A percentile compares a stretch with the other conserved stretches of the same genome.
Conservation (phyloP, 345 rosid species). For the Chamaenerion angustifolium region DNA sequence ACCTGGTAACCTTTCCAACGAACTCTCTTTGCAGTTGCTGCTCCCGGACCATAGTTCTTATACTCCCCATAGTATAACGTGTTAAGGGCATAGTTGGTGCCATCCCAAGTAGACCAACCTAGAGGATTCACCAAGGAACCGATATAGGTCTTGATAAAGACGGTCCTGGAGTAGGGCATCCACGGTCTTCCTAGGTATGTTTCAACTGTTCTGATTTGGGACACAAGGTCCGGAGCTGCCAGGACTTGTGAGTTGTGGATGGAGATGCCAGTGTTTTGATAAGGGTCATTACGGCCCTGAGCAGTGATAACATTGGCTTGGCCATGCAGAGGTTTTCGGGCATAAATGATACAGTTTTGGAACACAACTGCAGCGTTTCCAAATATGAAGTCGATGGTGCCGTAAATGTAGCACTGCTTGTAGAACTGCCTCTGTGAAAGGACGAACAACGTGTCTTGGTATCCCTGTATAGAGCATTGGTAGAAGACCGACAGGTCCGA, state of each 20-base stretch:
- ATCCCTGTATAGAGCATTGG: constrained; percentile 26
- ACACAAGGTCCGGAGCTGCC: constrained; percentile 23
- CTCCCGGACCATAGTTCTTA: constrained; percentile 53
- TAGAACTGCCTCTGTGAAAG: constrained; percentile 43
- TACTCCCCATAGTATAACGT: constrained; percentile 66
- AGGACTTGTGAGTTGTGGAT: constrained; percentile 38
- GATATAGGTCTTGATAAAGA: constrained; percentile 37
- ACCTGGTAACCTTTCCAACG: constrained; percentile 60
- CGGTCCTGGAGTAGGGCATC: constrained; percentile 49
- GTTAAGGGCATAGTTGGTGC: constrained; percentile 28
- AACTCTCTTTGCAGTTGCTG: constrained; percentile 40
- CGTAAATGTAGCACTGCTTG: constrained; percentile 25
- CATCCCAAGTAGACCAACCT: constrained; percentile 60
- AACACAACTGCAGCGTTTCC: constrained; percentile 51
- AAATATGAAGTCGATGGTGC: constrained; percentile 56
- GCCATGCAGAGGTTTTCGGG: constrained; percentile 26
- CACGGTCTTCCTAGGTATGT: constrained; percentile 63
- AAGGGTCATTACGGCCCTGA: constrained; percentile 39
- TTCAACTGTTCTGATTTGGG: constrained; percentile 9
- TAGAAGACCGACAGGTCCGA: constrained; percentile 36
- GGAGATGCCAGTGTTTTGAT: constrained; percentile 45
- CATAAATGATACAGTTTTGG: constrained; percentile 40
- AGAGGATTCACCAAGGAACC: constrained; percentile 30
- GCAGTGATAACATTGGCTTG: constrained; percentile 49
- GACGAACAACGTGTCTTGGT: constrained; percentile 51